Conservation (phyloP, 2,329 filamentous ascomycete genomes). For the Neocucurbitaria cava region DNA sequence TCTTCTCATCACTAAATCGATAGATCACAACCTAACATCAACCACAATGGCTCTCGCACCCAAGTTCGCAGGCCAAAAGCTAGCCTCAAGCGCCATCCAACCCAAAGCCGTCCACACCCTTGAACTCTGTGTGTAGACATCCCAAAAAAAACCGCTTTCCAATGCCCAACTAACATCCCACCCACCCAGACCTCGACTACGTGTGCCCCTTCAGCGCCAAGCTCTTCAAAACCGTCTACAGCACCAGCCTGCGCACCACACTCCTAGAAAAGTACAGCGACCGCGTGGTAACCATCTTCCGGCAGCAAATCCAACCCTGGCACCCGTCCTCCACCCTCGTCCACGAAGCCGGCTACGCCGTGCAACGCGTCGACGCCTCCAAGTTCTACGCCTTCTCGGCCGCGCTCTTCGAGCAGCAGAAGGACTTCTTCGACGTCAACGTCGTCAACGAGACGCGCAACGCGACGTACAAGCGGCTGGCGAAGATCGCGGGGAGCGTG, state of each 20-base stretch:
- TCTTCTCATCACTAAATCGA: not conserved
- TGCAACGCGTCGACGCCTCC: conserved; percentile 71
- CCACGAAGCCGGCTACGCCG: conserved; percentile 85
- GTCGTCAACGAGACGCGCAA: conserved; percentile 87
- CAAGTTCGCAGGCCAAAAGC: conserved; percentile 76
- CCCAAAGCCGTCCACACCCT: conserved; percentile 59
- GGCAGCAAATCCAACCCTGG: conserved; percentile 94
- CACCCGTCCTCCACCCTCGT: conserved; percentile 76
- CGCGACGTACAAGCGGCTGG: conserved; percentile 79
- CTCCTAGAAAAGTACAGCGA: conserved; percentile 68
- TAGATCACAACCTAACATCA: not conserved
- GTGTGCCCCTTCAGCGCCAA: conserved; percentile 81
- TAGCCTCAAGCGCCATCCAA: conserved; percentile 55
- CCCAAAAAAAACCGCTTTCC: too few species aligned
- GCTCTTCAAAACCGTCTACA: conserved; percentile 79
- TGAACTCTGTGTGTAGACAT: conserved; percentile 57
- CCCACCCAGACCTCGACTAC: conserved; percentile 77
- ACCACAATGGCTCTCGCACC: conserved; percentile 74
- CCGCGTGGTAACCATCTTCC: conserved; percentile 78
- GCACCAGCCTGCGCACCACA: conserved; percentile 65
- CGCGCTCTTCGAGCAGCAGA: conserved; percentile 72
- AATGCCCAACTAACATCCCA: not conserved
- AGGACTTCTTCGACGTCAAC: conserved; percentile 81
- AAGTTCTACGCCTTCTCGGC: conserved; percentile 83
- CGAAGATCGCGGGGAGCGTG: conserved; percentile 72